Conservation (phyloP, 2,329 filamentous ascomycete genomes). For the Myriosclerotinia curreyana region DNA sequence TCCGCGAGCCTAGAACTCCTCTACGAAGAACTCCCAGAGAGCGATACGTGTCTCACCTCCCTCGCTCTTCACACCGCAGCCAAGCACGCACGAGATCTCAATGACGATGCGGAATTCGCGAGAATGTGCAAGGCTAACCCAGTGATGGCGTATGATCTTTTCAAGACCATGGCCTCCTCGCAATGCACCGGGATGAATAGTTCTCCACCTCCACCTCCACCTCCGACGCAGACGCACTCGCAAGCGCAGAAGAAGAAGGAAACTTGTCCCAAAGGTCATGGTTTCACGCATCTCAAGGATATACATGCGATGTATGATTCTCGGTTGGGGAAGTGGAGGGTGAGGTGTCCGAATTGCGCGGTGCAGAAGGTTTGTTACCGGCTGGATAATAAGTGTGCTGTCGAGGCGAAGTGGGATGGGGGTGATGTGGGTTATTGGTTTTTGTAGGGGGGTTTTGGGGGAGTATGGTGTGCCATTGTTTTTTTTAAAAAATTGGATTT, state of each 20-base stretch:
- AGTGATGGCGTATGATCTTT: conserved; percentile 14
- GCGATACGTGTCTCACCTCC: conserved; percentile 12
- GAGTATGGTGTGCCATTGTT: neutral
- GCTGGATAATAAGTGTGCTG: neutral
- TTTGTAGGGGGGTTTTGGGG: neutral
- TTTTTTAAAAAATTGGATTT: no score
- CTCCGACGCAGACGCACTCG: no score
- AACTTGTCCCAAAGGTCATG: conserved; percentile 6
- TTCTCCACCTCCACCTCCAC: neutral
- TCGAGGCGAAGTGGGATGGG: neutral
- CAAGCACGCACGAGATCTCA: neutral
- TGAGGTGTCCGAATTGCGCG: neutral
- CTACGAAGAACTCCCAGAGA: conserved; percentile 19
- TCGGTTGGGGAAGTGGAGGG: neutral
- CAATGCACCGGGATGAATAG: neutral
- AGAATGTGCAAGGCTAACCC: conserved; percentile 13
- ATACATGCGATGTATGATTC: neutral
- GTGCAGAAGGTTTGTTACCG: conserved; percentile 2
- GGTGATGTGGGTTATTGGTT: conserved; percentile 3
- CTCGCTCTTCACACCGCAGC: conserved; percentile 9
- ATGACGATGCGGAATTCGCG: conserved; percentile 15
- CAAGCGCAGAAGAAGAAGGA: neutral
- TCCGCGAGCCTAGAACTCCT: neutral
- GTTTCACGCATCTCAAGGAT: neutral
- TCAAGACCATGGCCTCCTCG: neutral